Evolutionary conservation across 1,284 basidiomycete genomes (phyloP), one percentile per base, ranked within the genome.

Genomic region (Ustilago esculenta): DNA sequence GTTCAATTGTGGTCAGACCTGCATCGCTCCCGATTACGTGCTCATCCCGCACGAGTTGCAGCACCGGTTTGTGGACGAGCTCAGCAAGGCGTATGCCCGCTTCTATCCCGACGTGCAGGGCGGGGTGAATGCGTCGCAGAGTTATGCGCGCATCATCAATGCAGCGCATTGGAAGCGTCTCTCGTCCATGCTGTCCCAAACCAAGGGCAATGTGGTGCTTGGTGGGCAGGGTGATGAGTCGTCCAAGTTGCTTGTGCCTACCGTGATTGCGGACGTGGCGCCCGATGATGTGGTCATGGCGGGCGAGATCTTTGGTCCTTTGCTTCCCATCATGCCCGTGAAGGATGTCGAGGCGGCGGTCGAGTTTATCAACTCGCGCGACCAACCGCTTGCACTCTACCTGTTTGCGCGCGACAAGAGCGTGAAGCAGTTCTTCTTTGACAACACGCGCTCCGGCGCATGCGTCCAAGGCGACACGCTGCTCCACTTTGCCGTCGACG

Each of bases 281-380:
- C 80, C 75, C 0, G 87, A 88, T 60, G 91, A 84, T 47, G 34
- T 76, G 9, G 51, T 82, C 40, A 93, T 80, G 86, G 87, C 2
- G 78, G 93, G 67, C 87, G 93, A 87, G 86, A 87, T 81, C 89
- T 93, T 91, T 77, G 90, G 88, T 0, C 89, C 90, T 1, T 79
- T 90, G 7, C 83, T 95, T 18, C 89, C 92, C 6, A 86, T 96
- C 47, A 84, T 95, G 0, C 87, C 90, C 0, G 88, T 94, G 17
- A 86, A 86, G 49, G 51, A 70, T 34, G 50, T 78, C 33, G 51
- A 75, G 40, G 60, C 71, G 12, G 80, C 77, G 2, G 69, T 82
- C 25, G 59, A 75, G 30, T 81, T 81, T 37, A 76, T 83, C 68
- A 81, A 83, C 61, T 65, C 65, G 17, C 75, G 89, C 40, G 90